phyloP scores from a whole-genome alignment of 108 stramenopile genomes.

The Cyclostephanos tholiformis region DNA sequence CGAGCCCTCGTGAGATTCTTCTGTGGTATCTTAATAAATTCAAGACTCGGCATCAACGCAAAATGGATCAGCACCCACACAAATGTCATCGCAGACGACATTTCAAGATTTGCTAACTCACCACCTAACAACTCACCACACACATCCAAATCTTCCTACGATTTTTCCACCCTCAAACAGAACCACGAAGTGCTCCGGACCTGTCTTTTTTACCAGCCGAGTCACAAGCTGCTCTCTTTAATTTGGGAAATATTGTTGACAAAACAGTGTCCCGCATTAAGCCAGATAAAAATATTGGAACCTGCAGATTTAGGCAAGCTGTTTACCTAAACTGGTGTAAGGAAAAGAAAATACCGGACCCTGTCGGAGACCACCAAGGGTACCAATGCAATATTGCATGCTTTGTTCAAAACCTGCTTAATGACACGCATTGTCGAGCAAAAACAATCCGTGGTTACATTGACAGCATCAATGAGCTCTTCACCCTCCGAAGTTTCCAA shows the following conservation, averaged over 20 bases:
- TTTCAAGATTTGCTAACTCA: constrained; percentile 23
- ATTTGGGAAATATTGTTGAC: constrained; percentile 8
- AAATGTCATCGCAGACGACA: constrained; percentile 33
- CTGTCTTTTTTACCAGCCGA: constrained; percentile 13
- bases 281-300: not conserved
- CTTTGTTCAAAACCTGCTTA: too few species aligned
- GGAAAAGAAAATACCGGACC: not conserved
- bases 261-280: constrained; percentile 5
- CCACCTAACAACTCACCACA: not conserved
- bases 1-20: constrained; percentile 19
- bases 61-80: constrained; percentile 1
- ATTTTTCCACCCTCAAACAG: constrained; percentile 19
- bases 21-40: constrained; percentile 16
- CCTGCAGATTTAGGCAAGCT: constrained; percentile 23
- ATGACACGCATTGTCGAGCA: too few species aligned
- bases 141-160: constrained; percentile 1
- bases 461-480: too few species aligned
- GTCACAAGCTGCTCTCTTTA: too few species aligned
- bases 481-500: too few species aligned
- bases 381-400: too few species aligned
- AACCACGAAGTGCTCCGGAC: not conserved
- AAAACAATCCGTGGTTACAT: too few species aligned
- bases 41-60: constrained; percentile 12
- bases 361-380: too few species aligned
- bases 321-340: not conserved